These are phyloP conservation scores for Neonectria magnoliae DNA, from an alignment of 2,329 filamentous ascomycete species.

Conservation along the genomic window DNA sequence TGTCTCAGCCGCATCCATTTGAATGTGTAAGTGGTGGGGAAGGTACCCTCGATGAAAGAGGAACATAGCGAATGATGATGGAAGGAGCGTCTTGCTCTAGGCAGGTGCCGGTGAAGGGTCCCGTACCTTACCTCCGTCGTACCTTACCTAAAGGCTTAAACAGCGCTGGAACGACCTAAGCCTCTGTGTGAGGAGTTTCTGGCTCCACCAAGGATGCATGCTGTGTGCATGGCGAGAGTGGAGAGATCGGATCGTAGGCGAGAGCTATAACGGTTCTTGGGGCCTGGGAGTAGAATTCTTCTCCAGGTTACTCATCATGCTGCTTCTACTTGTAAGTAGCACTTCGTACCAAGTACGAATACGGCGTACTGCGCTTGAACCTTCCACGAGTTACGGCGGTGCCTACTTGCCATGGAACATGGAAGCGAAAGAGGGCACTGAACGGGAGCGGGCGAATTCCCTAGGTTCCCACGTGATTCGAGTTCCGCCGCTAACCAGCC, in stretches of 20 bases:
- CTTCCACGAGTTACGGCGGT: constrained; percentile 11
- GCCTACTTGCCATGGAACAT: background rate
- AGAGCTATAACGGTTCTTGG: background rate
- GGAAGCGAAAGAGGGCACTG: constrained; percentile 13
- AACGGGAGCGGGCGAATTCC: constrained; percentile 16
- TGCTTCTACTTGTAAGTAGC: background rate
- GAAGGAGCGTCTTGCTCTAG: constrained; percentile 14
- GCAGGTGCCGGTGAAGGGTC: constrained; percentile 14
- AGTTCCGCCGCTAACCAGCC: constrained; percentile 4
- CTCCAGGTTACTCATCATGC: background rate
- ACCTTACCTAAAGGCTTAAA: background rate
- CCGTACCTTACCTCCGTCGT: constrained; percentile 16
- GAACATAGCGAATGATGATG: constrained; percentile 9
- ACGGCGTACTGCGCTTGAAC: constrained; percentile 2
- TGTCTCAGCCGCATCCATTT: constrained; percentile 20
- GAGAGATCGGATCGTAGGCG: constrained; percentile 17
- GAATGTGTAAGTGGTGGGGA: constrained; percentile 19
- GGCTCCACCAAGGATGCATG: constrained; percentile 23
- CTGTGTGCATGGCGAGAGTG: constrained; percentile 19
- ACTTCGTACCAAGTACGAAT: background rate
- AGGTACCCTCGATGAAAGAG: background rate
- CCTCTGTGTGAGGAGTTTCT: background rate
- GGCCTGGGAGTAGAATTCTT: background rate
- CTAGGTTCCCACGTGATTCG: constrained; percentile 14
- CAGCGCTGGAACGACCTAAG: constrained; percentile 14